Evolutionary conservation across 495 filamentous ascomycete species (phyloP).

Genomic region (Cercophora sp.): DNA sequence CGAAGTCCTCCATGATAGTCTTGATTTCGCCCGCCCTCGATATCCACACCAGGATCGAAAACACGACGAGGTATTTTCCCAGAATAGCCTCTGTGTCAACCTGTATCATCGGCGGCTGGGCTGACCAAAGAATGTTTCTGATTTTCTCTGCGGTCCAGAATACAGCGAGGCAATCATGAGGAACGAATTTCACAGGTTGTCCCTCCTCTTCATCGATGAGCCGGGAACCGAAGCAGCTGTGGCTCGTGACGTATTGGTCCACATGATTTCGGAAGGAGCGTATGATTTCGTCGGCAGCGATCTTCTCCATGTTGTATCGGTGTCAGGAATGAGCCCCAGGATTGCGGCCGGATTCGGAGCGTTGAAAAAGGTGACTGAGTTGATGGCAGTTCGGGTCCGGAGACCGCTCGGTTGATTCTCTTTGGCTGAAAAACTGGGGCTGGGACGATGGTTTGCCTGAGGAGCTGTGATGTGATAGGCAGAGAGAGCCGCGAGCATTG

Average conservation of each 20-base stretch:
- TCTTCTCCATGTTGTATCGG: too few species aligned
- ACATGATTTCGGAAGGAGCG: constrained; percentile 1
- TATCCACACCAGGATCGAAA: constrained; percentile 6
- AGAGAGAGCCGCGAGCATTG: too few species aligned
- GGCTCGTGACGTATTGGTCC: neutral
- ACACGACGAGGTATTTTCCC: neutral
- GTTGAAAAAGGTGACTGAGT: too few species aligned
- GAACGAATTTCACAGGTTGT: neutral
- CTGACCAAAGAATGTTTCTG: constrained; percentile 6
- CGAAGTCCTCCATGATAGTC: neutral
- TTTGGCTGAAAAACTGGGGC: too few species aligned
- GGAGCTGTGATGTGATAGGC: too few species aligned
- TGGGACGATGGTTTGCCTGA: too few species aligned
- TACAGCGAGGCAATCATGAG: neutral
- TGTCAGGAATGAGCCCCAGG: too few species aligned
- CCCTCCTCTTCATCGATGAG: neutral
- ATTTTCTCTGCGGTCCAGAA: constrained; percentile 1
- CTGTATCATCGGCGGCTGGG: neutral
- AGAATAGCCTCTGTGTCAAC: neutral
- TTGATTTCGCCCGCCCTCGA: neutral
- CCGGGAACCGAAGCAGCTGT: neutral
- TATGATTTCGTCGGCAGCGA: too few species aligned
- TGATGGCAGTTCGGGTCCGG: too few species aligned
- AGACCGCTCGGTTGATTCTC: too few species aligned
- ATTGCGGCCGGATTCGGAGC: too few species aligned